These are phyloP conservation scores for bread wheat (Triticum aestivum) DNA, from an alignment of 176 grass and related monocot species.

Conservation along the genomic window DNA sequence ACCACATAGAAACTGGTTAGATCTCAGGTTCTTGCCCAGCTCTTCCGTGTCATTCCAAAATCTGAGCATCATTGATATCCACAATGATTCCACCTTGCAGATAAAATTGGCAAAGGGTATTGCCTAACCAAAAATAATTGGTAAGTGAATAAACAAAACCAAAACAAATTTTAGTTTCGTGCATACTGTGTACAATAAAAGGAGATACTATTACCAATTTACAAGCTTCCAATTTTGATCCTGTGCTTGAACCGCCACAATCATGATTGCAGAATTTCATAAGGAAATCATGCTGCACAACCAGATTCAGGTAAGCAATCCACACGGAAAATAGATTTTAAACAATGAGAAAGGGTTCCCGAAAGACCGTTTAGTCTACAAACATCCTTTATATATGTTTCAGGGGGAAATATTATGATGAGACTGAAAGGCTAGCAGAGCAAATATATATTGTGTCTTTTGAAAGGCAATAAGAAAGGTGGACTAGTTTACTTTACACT, in stretches of 20 bases:
- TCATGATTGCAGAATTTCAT: conserved; percentile 78
- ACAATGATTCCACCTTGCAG: conserved; percentile 65
- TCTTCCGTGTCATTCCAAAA: conserved; percentile 41
- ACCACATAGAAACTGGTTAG: conserved; percentile 36
- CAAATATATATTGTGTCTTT: not conserved
- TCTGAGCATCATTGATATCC: conserved; percentile 59
- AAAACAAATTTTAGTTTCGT: conserved; percentile 13
- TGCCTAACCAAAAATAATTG: conserved; percentile 50
- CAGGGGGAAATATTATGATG: not conserved
- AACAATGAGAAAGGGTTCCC: not conserved
- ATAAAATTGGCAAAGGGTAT: conserved; percentile 72
- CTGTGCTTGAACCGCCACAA: conserved; percentile 30
- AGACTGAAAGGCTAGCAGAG: not conserved
- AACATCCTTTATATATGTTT: not conserved
- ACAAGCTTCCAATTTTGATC: conserved; percentile 40
- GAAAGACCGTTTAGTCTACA: not conserved
- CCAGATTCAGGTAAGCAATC: conserved; percentile 39
- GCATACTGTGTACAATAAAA: conserved; percentile 14
- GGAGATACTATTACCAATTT: conserved; percentile 66
- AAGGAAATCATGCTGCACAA: conserved; percentile 60
- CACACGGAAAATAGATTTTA: conserved; percentile 9
- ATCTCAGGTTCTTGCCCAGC: conserved; percentile 20
- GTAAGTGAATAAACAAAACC: conserved; percentile 21
- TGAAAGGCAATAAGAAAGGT: not conserved
- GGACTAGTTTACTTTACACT: not conserved